Evolutionary conservation across 371 early-diverging fungal genomes (phyloP).

Genomic region (Chytridium lagenaria): DNA sequence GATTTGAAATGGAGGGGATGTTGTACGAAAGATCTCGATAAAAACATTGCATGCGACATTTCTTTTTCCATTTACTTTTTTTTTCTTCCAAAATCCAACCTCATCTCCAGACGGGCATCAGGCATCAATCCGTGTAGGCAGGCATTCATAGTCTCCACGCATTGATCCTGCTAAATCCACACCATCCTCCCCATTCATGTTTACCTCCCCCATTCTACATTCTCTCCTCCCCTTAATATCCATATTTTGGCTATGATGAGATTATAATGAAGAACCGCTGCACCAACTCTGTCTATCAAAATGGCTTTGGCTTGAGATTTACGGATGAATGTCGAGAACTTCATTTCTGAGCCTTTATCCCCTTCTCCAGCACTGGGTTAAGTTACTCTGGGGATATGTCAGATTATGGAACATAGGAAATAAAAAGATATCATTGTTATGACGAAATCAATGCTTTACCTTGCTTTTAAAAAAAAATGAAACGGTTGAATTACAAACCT

Average conservation of each 20-base stretch:
- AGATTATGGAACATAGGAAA: too few species aligned
- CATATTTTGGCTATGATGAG: constrained; percentile 3
- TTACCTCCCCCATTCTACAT: neutral
- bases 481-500: too few species aligned
- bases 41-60: neutral
- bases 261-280: constrained; percentile 12
- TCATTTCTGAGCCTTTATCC: constrained; percentile 13
- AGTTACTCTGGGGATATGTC: too few species aligned
- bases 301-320: too few species aligned
- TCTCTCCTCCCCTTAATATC: neutral
- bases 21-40: neutral
- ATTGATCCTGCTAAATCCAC: neutral
- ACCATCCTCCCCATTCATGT: neutral
- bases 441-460: too few species aligned
- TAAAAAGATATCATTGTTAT: too few species aligned
- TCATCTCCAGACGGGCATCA: too few species aligned
- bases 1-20: neutral
- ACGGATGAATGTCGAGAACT: neutral
- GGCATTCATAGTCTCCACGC: too few species aligned
- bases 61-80: neutral
- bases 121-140: too few species aligned
- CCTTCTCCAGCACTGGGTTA: too few species aligned
- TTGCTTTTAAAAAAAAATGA: too few species aligned
- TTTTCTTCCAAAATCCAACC: too few species aligned
- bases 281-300: neutral